Evolutionary conservation across 2,329 filamentous ascomycete species (phyloP), one percentile per base, ranked within the genome.

Genomic region (Penicillium occitanis): DNA sequence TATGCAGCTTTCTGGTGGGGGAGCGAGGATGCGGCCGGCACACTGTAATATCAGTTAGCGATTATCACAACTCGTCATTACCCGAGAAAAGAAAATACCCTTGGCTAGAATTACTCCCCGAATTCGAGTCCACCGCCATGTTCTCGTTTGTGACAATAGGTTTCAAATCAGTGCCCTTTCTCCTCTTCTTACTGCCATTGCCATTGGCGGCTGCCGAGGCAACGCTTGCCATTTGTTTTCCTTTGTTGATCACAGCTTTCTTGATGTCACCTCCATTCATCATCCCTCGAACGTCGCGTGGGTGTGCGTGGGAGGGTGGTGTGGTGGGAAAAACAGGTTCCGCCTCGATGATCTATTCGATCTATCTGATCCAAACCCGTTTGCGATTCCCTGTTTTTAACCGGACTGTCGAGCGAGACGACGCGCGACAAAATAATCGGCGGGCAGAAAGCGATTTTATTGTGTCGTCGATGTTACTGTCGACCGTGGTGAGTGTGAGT

Each of bases 201-300:
- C 82, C 85, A 80, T 85, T 82, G 71, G 81, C 78, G 68, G 79
- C 75, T 68, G 76, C 76, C 30, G 79, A 75, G 69, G 79, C 78
- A 65, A 79, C 78, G 67, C 73, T 82, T 68, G 86, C 86, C 75
- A 87, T 86, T 76, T 87, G 85, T 78, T 89, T 89, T 66, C 86
- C 87, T 79, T 88, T 88, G 77, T 86, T 86, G 78, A 88, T 85
- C 73, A 86, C 86, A 65, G 85, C 85, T 78, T 88, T 87, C 74
- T 87, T 88, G 74, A 88, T 84, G 73, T 87, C 85, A 74, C 82
- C 82, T 74, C 86, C 85, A 81, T 88, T 88, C 87, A 88, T 88
- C 71, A 73, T 86, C 61, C 66, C 63, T 46, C 37, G 55, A 25
- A 30, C 57, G 53, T 60, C 55, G 61, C 61, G 59, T 55, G 63